Evolutionary conservation across 805 yeast genomes (phyloP).

Genomic region (Candida incommunis): DNA sequence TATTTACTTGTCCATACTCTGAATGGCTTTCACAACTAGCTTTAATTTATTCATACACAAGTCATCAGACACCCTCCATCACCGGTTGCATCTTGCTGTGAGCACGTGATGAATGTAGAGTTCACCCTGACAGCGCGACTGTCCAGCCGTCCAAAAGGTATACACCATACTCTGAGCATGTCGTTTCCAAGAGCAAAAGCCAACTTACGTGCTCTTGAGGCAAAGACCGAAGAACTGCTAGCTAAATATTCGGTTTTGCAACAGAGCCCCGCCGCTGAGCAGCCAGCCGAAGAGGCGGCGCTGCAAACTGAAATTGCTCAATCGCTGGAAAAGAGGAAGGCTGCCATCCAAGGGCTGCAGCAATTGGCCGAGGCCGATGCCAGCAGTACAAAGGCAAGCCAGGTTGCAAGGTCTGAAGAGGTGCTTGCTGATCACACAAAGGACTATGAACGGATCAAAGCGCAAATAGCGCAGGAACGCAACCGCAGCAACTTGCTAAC

Average conservation of each 20-base stretch:
- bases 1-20: too few species aligned
- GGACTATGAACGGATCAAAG: conserved; percentile 45
- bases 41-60: too few species aligned
- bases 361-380: conserved; percentile 28
- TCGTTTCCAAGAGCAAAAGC: conserved; percentile 7
- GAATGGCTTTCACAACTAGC: too few species aligned
- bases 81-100: too few species aligned
- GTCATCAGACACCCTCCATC: too few species aligned
- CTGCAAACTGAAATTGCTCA: conserved; percentile 36
- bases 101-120: too few species aligned
- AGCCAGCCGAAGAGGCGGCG: conserved; percentile 37
- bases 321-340: conserved; percentile 28
- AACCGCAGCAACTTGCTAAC: conserved; percentile 60
- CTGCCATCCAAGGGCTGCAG: conserved; percentile 14
- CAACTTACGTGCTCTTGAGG: conserved; percentile 36
- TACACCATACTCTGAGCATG: conserved; percentile 4
- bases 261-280: conserved; percentile 23
- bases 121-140: too few species aligned
- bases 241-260: conserved; percentile 36
- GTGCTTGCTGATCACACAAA: conserved; percentile 53
- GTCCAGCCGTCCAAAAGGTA: too few species aligned
- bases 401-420: conserved; percentile 71
- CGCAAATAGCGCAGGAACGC: conserved; percentile 55
- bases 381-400: conserved; percentile 65
- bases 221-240: conserved; percentile 44